Conservation (phyloP, 169 alveolate genomes). For the Eimeria falciformis region DNA sequence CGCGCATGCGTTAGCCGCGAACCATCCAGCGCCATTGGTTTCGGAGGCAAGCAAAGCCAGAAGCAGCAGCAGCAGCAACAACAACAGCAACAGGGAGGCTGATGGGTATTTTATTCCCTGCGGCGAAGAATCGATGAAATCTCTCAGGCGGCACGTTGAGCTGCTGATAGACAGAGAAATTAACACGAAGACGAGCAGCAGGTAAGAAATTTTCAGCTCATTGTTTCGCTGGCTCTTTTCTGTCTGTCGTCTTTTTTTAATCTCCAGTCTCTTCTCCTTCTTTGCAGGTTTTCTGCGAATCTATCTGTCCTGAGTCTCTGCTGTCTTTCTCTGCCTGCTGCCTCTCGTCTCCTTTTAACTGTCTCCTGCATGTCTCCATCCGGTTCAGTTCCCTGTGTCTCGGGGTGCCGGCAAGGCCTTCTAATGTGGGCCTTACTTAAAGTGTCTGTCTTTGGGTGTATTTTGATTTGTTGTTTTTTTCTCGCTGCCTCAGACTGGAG, state of each 20-base stretch:
- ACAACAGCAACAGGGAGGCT: not conserved
- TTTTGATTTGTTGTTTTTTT: not conserved
- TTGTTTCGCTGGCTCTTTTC: not conserved
- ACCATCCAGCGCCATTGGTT: not conserved
- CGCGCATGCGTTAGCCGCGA: not conserved
- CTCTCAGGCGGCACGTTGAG: conserved; percentile 60
- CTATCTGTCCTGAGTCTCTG: no score
- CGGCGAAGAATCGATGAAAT: conserved; percentile 53
- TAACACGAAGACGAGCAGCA: conserved; percentile 59
- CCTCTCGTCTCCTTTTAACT: not conserved
- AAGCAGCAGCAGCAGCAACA: not conserved
- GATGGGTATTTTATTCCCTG: conserved; percentile 24
- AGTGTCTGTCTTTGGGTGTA: no score
- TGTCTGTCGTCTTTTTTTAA: not conserved
- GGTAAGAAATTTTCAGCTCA: not conserved
- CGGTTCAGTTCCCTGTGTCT: no score
- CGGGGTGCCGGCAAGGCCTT: no score
- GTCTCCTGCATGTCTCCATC: no score
- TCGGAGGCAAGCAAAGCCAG: not conserved
- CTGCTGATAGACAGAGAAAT: conserved; percentile 56
- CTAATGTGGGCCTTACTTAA: no score
- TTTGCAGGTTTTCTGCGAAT: not conserved
- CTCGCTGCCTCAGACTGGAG: conserved; percentile 49
- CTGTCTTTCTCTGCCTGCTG: no score
- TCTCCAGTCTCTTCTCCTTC: not conserved